Evolutionary conservation across 352 stramenopile species (phyloP).

Genomic region (Pythium monospermum): DNA sequence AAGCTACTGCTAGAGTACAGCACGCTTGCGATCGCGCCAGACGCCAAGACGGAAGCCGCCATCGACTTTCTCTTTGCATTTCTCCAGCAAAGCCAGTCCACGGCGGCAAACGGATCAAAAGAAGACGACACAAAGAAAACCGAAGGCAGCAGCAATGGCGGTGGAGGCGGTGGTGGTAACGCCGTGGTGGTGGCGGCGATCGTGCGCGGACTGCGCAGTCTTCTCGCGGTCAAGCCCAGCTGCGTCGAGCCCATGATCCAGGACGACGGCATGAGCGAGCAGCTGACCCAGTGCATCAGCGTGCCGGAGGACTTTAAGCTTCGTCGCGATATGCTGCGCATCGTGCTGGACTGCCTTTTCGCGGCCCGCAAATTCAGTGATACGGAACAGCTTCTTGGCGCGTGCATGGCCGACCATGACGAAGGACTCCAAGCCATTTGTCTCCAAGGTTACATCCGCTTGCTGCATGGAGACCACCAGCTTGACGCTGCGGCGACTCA

Average conservation of each 20-base stretch:
- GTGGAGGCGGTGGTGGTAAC: conserved; percentile 16
- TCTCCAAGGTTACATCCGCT: conserved; percentile 46
- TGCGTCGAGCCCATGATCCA: conserved; percentile 81
- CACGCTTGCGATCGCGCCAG: conserved; percentile 33
- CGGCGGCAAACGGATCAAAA: conserved; percentile 7
- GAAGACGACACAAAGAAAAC: neutral
- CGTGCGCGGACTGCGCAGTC: conserved; percentile 47
- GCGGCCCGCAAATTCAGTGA: conserved; percentile 31
- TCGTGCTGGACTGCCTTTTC: conserved; percentile 69
- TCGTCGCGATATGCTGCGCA: conserved; percentile 61
- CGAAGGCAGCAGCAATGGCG: conserved; percentile 15
- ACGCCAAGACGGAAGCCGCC: conserved; percentile 40
- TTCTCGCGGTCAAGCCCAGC: conserved; percentile 51
- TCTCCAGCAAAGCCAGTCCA: conserved; percentile 58
- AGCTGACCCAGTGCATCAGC: conserved; percentile 74
- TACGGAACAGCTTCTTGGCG: conserved; percentile 36
- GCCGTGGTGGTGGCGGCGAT: conserved; percentile 63
- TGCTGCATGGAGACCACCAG: conserved; percentile 34
- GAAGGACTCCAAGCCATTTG: conserved; percentile 45
- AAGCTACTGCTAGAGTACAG: conserved; percentile 59
- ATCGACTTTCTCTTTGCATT: conserved; percentile 85
- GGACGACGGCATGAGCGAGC: conserved; percentile 69
- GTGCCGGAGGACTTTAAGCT: conserved; percentile 73
- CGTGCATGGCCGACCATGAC: conserved; percentile 57
- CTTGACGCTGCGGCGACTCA: conserved; percentile 6